These are phyloP conservation scores for Daedalea quercina DNA, from an alignment of 768 basidiomycete genomes.

Conservation along the genomic window DNA sequence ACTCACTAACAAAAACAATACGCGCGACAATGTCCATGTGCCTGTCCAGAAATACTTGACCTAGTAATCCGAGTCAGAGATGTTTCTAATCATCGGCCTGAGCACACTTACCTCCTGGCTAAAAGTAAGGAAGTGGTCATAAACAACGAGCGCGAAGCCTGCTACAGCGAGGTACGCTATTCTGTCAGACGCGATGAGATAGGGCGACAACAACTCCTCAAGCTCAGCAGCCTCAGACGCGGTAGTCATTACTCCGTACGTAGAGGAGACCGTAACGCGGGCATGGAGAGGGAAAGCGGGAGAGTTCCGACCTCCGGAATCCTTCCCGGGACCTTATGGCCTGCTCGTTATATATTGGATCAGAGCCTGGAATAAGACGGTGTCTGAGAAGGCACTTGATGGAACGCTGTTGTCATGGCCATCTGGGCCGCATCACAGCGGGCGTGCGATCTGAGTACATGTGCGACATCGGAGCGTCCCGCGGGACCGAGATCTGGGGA, in stretches of 20 bases:
- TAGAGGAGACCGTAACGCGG: background rate
- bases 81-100: background rate
- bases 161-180: constrained; percentile 9
- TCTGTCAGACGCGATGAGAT: constrained; percentile 5
- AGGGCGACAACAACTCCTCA: background rate
- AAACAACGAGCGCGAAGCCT: constrained; percentile 2
- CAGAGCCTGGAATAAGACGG: too few species aligned
- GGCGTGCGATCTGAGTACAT: too few species aligned
- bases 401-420: too few species aligned
- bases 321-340: too few species aligned
- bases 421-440: too few species aligned
- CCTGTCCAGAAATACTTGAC: constrained; percentile 15
- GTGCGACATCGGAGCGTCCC: too few species aligned
- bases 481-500: too few species aligned
- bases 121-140: constrained; percentile 11
- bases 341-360: too few species aligned
- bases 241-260: background rate
- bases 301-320: too few species aligned
- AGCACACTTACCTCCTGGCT: constrained; percentile 8
- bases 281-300: too few species aligned
- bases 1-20: constrained; percentile 15
- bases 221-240: constrained; percentile 1
- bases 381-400: too few species aligned
- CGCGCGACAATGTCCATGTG: constrained; percentile 11
- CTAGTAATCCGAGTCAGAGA: constrained; percentile 1